Evolutionary conservation across 1,284 basidiomycete genomes (phyloP).

Genomic region (Microstroma glucosiphilum): DNA sequence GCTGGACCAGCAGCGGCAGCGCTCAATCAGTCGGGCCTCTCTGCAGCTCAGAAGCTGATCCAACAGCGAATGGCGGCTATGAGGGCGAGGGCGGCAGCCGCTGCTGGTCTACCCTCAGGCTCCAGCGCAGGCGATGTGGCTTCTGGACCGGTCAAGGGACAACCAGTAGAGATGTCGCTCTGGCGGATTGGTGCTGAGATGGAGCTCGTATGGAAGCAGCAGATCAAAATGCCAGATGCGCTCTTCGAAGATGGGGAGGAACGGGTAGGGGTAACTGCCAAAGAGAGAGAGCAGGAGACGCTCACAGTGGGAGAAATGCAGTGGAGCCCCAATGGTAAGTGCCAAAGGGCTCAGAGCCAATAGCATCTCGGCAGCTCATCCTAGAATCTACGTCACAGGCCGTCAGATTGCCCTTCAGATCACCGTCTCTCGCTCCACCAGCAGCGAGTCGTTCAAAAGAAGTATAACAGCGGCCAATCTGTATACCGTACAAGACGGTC

Average conservation of each 20-base stretch:
- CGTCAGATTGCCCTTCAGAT: background rate
- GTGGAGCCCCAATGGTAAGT: constrained; percentile 5
- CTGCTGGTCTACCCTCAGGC: background rate
- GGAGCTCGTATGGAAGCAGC: background rate
- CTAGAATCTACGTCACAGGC: background rate
- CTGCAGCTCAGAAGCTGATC: constrained; percentile 2
- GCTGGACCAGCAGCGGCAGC: background rate
- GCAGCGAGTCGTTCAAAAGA: background rate
- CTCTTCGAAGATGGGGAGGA: background rate
- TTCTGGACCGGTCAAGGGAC: background rate
- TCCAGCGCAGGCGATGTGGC: background rate
- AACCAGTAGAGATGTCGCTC: constrained; percentile 1
- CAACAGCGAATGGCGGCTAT: constrained; percentile 5
- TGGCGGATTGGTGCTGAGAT: background rate
- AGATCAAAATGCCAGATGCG: background rate
- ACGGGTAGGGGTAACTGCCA: background rate
- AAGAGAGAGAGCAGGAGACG: constrained; percentile 2
- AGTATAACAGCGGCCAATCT: background rate
- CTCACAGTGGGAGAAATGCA: background rate
- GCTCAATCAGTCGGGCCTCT: background rate
- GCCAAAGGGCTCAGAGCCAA: background rate
- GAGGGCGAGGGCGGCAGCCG: background rate
- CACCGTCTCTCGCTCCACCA: background rate
- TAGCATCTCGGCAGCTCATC: background rate
- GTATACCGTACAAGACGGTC: background rate